A percentile compares a stretch with the other conserved stretches of the same genome.
phyloP scores from a whole-genome alignment of 306 rosid genomes.

The Styphnolobium japonicum region DNA sequence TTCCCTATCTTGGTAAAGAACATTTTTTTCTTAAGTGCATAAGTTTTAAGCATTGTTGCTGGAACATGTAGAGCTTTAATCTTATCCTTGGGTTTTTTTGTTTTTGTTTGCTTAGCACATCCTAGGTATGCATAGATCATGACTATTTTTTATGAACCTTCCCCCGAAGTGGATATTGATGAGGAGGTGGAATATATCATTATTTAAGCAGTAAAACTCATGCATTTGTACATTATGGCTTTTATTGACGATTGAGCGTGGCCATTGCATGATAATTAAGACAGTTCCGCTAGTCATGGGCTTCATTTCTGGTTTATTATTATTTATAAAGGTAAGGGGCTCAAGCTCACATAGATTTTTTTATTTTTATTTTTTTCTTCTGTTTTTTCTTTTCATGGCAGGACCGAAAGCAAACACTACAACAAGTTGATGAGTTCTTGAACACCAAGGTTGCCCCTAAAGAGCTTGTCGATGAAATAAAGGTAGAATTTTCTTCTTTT shows the following conservation, averaged over 20 bases:
- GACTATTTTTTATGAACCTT: background rate
- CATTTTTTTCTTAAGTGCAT: background rate
- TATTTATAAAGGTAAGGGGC: background rate
- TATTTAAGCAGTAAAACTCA: background rate
- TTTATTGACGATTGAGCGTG: background rate
- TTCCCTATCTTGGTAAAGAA: background rate
- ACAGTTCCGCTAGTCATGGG: background rate
- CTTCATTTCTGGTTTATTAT: background rate
- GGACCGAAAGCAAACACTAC: conserved; percentile 77
- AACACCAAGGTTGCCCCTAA: conserved; percentile 88
- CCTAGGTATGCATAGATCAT: background rate
- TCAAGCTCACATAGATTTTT: background rate
- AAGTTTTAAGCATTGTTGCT: background rate
- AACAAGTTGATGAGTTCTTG: conserved; percentile 75
- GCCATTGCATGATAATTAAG: background rate
- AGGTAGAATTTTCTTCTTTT: conserved; percentile 41
- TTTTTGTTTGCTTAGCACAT: background rate
- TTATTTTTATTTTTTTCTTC: background rate
- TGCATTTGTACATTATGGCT: background rate
- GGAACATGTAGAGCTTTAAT: background rate
- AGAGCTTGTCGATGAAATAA: conserved; percentile 74
- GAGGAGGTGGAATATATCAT: background rate
- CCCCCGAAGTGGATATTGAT: background rate
- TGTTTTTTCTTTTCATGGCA: too few relatives aligned
- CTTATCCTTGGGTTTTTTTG: background rate